Percentiles rank a stretch among this genome's conserved stretches.
phyloP scores from a whole-genome alignment of 257 asterid genomes.

The Agastache rugosa region DNA sequence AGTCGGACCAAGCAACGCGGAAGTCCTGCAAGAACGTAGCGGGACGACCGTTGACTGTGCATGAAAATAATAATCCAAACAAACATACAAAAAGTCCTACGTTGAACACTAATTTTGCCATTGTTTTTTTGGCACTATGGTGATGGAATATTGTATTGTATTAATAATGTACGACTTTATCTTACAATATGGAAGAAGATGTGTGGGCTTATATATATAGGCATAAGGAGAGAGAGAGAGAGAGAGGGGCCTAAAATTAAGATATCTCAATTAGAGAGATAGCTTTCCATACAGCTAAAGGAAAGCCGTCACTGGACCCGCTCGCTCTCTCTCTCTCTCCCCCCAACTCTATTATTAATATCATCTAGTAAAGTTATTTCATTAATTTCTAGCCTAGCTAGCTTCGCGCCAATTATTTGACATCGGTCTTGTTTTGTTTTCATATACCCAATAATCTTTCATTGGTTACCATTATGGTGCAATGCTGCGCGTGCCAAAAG shows the following conservation, averaged over 20 bases:
- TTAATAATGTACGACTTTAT: neutral
- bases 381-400: slow-evolving; percentile 5
- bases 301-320: slow-evolving; percentile 70
- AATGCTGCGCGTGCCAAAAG: neutral
- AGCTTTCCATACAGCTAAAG: slow-evolving; percentile 66
- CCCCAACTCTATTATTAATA: slow-evolving; percentile 38
- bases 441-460: neutral
- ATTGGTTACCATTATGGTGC: neutral
- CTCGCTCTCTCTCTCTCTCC: slow-evolving; percentile 25
- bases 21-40: slow-evolving; percentile 79
- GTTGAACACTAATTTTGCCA: slow-evolving; percentile 38
- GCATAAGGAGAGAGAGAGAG: slow-evolving; percentile 3
- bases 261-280: slow-evolving; percentile 40
- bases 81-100: slow-evolving; percentile 27
- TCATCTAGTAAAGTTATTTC: neutral
- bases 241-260: slow-evolving; percentile 21
- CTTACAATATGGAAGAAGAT: slow-evolving; percentile 6
- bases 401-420: neutral
- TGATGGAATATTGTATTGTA: neutral
- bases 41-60: slow-evolving; percentile 53
- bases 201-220: slow-evolving; percentile 42
- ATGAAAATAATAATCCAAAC: slow-evolving; percentile 30
- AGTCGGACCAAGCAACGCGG: slow-evolving; percentile 60
- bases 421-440: neutral
- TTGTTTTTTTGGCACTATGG: neutral